Evolutionary conservation across 768 basidiomycete genomes (phyloP).

Genomic region (Sarcodon sp.): DNA sequence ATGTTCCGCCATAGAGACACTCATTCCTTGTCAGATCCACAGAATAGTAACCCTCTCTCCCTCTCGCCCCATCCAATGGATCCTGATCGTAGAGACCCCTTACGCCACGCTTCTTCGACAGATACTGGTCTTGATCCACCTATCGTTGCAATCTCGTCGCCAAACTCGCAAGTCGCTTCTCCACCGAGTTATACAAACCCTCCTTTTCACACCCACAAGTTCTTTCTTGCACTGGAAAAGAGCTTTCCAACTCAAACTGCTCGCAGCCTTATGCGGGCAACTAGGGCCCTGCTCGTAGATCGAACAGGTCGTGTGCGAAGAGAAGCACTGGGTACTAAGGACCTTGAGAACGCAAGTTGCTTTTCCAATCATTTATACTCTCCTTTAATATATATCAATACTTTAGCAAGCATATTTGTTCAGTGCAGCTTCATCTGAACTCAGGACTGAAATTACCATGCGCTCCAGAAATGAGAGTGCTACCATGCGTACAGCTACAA

Average conservation of each 20-base stretch:
- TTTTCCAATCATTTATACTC: background rate
- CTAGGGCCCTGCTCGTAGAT: constrained; percentile 67
- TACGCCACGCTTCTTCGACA: background rate
- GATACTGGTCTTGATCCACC: background rate
- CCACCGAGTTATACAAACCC: constrained; percentile 36
- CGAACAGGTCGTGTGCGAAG: constrained; percentile 56
- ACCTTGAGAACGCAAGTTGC: constrained; percentile 65
- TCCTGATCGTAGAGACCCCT: background rate
- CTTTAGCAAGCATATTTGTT: constrained; percentile 89
- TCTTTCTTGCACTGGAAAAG: constrained; percentile 58
- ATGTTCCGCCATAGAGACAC: no score
- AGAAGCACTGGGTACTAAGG: constrained; percentile 64
- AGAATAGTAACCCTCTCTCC: background rate
- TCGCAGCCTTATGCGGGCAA: constrained; percentile 73
- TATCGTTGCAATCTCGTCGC: background rate
- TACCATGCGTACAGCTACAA: constrained; percentile 61
- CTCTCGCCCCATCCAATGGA: background rate
- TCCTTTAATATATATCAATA: background rate
- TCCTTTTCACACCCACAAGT: constrained; percentile 75
- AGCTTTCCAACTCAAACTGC: constrained; percentile 67
- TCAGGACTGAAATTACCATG: constrained; percentile 76
- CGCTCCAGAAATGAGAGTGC: constrained; percentile 76
- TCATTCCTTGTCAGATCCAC: no score
- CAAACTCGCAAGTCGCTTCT: no score
- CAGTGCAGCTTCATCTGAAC: constrained; percentile 83